These are phyloP conservation scores for Balakata baccata DNA, from an alignment of 345 rosid species.

Conservation along the genomic window DNA sequence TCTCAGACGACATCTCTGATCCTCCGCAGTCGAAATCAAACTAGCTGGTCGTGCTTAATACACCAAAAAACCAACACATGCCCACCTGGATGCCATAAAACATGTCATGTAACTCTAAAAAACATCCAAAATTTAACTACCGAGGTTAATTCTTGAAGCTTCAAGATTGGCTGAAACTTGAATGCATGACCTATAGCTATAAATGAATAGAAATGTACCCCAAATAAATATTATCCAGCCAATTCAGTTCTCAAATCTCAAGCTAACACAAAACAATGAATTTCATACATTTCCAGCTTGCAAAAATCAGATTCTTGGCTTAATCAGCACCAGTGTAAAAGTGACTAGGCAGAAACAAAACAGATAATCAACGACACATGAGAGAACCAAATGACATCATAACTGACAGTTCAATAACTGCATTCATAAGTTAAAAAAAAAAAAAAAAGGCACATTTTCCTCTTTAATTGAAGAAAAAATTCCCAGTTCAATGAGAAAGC, in stretches of 20 bases:
- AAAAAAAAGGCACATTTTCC: conserved; percentile 8
- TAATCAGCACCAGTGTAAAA: conserved; percentile 15
- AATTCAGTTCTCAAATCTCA: conserved; percentile 23
- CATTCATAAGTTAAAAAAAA: conserved; percentile 4
- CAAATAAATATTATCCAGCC: conserved; percentile 1
- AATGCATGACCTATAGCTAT: not conserved
- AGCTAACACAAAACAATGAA: conserved; percentile 4
- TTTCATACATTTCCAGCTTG: conserved; percentile 14
- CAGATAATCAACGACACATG: not conserved
- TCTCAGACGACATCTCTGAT: conserved; percentile 60
- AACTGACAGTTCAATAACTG: not conserved
- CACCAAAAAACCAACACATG: conserved; percentile 20
- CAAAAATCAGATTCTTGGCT: conserved; percentile 24
- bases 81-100: conserved; percentile 31
- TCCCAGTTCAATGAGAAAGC: conserved; percentile 7
- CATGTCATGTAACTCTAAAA: conserved; percentile 14
- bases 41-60: not conserved
- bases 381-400: conserved; percentile 16
- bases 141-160: conserved; percentile 7
- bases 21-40: conserved; percentile 17
- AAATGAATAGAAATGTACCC: conserved; percentile 1
- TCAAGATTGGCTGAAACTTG: not conserved
- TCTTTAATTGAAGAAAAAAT: conserved; percentile 4
- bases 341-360: conserved; percentile 6
- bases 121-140: not conserved